Base-by-base conservation (phyloP, 1,284 basidiomycete species). In the Puccinia hordei region DNA sequence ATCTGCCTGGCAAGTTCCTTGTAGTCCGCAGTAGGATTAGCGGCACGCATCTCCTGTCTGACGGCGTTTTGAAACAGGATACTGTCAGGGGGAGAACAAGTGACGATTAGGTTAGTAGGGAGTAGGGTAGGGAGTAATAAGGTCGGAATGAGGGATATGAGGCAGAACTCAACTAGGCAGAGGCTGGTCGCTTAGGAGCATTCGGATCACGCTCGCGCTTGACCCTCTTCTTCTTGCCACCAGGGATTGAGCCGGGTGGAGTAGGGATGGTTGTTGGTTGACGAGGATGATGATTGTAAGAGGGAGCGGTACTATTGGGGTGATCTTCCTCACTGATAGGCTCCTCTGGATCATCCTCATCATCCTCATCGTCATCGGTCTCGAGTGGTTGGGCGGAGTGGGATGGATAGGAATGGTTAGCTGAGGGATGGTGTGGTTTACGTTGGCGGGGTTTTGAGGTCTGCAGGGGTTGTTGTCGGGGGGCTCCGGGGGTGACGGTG, bases 1-100 rank as follows among this genome's bases (percentile, higher is more conserved):
- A 96, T 92, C 82, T 92, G 86, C 65, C 86, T 85, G 82, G 95
- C 87, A 35, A 96, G 87, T 82, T 95, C 93, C 77, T 89, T 87
- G 85, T 95, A 91, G 59, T 89, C 86, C 81, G 93, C 86, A 13
- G 87, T 86, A 3, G 92, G 92, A 85, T 92, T 87, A 83, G 88
- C 87, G 68, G 87, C 87, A 87, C 91, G 91, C 83, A 93, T 88
- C 82, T 89, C 87, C 44, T 77, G 74, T 51, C 74, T 30, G 24
- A 77, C 74, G 19, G 74, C 74, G 65, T 77, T 77, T 27, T 77
- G 74, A 19, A 77, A 77, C 27, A 77, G 51, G 27, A 77, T 77
- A 24, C 74, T 77, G 22, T 19, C 49, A 35, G 51, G n/a, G n/a
- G 17, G 4, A 22, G 33, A 35, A 44, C 19, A 9, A 44, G 27